These are phyloP conservation scores for Leccinum proliferum DNA, from an alignment of 1,284 basidiomycete genomes.

Conservation along the genomic window DNA sequence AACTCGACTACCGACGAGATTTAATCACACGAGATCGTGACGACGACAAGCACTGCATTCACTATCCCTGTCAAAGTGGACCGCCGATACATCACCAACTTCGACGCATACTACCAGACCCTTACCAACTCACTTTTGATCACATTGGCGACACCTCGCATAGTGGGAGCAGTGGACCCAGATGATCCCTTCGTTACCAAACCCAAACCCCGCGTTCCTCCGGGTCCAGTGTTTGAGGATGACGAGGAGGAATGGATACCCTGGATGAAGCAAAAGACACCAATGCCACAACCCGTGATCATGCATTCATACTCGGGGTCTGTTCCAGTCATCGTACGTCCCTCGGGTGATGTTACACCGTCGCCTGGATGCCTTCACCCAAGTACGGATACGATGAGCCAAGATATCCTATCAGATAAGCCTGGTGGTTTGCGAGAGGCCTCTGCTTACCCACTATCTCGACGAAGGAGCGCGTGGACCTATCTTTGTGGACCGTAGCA, in stretches of 20 bases:
- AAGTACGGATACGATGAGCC: not conserved
- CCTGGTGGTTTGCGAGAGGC: not conserved
- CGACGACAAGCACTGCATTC: slow-evolving; percentile 1
- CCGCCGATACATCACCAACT: slow-evolving; percentile 2
- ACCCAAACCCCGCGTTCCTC: not conserved
- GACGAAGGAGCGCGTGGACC: slow-evolving; percentile 6
- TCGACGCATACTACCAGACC: slow-evolving; percentile 6
- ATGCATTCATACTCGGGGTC: not conserved
- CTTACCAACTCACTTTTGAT: slow-evolving; percentile 4
- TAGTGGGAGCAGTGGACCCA: not conserved
- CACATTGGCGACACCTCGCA: not conserved
- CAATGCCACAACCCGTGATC: not conserved
- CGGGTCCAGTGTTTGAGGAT: not conserved
- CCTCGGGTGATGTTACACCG: not conserved
- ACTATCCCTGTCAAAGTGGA: slow-evolving; percentile 4
- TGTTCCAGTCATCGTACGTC: not conserved
- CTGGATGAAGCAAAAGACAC: not conserved
- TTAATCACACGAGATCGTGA: not conserved
- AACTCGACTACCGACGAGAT: slow-evolving; percentile 4
- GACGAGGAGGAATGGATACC: slow-evolving; percentile 11
- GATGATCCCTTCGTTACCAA: not conserved
- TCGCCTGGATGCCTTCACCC: not conserved
- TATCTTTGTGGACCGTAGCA: slow-evolving; percentile 8
- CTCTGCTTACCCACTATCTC: slow-evolving; percentile 8
- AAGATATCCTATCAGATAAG: not conserved